Base-by-base conservation (phyloP, 192 early-diverging fungal genomes). In the Backusella circina region DNA sequence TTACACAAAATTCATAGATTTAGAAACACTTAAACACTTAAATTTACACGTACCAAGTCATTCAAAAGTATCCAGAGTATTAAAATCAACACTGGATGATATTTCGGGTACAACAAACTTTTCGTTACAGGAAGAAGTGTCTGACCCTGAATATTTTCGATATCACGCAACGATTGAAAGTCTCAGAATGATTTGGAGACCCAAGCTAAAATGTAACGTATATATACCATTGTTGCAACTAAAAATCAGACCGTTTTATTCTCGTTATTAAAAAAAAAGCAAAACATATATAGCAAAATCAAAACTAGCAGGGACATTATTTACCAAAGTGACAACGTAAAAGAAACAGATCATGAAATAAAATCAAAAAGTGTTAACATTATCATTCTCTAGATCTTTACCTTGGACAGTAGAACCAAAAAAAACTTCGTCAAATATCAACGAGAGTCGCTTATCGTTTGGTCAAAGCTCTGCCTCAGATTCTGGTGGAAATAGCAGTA, bases 41-140 rank as follows among this genome's bases (percentile, higher is more conserved):
- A 79, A 71, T 79, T 75, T 74, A 78, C 80, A 69, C 76, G 81
- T 39, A 68, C 74, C 57, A 4, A 79, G 82, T 12, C 81, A 76
- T 13, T 72, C 85, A 5, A 84, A 84, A 57, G 82, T 87, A 30
- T 83, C 79, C 41, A 85, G 82, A 31, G 86, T 81, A 1, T 69
- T 87, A 9, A 87, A 87, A 30, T 84, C 80, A 16, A 87, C 84
- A 44, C 74, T 87, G 10, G 86, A 87, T 26, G 86, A 87, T 77
- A 78, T 87, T 35, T 87, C 86, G 7, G 86, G 85, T 75, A 61
- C 50, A 30, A 65, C 35, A 47, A 75, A 77, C 10, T 61, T 35
- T 4, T 77, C 80, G 12, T 35, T 72, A 38, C 33, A 66, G 12
- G 77, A 76, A 50, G 86, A 85, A 65, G 80, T 72, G 1, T 82